A percentile compares a stretch with the other conserved stretches of the same genome.
Evolutionary conservation across 2,329 filamentous ascomycete species (phyloP).

Genomic region (Fusarium pseudograminearum): DNA sequence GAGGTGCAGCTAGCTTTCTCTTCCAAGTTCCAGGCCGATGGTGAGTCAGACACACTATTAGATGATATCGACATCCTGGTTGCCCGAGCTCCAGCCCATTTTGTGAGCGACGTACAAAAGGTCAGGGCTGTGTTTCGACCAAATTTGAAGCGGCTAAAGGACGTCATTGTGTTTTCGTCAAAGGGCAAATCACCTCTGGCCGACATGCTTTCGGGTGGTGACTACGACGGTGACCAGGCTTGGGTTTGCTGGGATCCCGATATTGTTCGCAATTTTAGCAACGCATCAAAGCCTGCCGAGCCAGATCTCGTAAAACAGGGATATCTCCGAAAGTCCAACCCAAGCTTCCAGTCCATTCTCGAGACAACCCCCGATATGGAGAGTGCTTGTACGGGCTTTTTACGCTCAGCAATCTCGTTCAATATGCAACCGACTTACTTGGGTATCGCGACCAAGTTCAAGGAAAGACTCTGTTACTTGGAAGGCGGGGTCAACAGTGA

Average conservation of each 20-base stretch:
- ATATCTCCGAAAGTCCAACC: slow-evolving; percentile 63
- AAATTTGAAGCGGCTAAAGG: slow-evolving; percentile 74
- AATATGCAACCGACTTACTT: slow-evolving; percentile 68
- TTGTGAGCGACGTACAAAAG: slow-evolving; percentile 78
- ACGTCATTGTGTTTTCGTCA: slow-evolving; percentile 82
- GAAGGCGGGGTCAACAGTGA: slow-evolving; percentile 61
- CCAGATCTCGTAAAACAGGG: slow-evolving; percentile 60
- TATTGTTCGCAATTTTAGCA: slow-evolving; percentile 75
- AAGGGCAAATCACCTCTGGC: slow-evolving; percentile 73
- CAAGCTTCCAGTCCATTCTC: slow-evolving; percentile 61
- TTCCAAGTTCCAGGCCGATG: slow-evolving; percentile 68
- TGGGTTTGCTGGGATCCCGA: slow-evolving; percentile 80
- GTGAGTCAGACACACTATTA: slow-evolving; percentile 65
- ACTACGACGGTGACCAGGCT: slow-evolving; percentile 84
- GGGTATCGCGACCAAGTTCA: slow-evolving; percentile 73
- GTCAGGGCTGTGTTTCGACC: slow-evolving; percentile 69
- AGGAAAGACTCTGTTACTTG: slow-evolving; percentile 72
- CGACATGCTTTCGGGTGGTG: slow-evolving; percentile 79
- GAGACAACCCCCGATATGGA: slow-evolving; percentile 47
- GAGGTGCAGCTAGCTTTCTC: slow-evolving; percentile 79
- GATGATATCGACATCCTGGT: slow-evolving; percentile 73
- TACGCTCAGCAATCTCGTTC: slow-evolving; percentile 68
- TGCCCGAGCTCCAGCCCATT: slow-evolving; percentile 76
- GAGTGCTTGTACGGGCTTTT: slow-evolving; percentile 56
- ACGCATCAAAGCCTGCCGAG: slow-evolving; percentile 56